Evolutionary conservation across 2,329 filamentous ascomycete species (phyloP).

Genomic region (Scleromitrula shiraiana): DNA sequence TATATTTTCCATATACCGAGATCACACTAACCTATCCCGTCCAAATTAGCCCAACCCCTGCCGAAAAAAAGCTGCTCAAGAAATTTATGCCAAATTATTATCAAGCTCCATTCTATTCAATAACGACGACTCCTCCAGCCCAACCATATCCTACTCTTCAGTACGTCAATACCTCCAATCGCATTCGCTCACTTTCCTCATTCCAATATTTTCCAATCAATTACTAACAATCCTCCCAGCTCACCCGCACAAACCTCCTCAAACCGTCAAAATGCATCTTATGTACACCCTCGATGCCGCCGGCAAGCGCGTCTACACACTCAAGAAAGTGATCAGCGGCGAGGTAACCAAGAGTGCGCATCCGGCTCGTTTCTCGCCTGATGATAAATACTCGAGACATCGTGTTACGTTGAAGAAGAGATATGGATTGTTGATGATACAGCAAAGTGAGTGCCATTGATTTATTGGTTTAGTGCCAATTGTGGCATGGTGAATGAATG

Average conservation of each 20-base stretch:
- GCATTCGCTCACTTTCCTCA: no score
- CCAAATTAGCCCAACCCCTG: no score
- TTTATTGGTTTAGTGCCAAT: neutral
- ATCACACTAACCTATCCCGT: no score
- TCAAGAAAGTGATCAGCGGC: constrained; percentile 79
- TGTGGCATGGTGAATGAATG: constrained; percentile 1
- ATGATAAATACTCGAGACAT: constrained; percentile 98
- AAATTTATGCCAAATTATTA: no score
- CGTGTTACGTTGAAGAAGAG: constrained; percentile 91
- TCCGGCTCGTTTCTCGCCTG: constrained; percentile 91
- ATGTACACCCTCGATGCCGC: constrained; percentile 79
- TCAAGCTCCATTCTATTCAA: no score
- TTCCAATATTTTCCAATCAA: no score
- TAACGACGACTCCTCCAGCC: no score
- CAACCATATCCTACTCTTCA: no score
- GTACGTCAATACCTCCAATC: no score
- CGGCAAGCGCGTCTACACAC: constrained; percentile 88
- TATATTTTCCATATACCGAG: no score
- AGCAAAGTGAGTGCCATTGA: constrained; percentile 49
- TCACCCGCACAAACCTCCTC: neutral
- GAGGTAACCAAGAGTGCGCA: constrained; percentile 94
- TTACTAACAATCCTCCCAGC: neutral
- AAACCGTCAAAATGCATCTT: constrained; percentile 49
- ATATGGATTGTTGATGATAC: constrained; percentile 79
- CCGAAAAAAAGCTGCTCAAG: no score